A percentile compares a stretch with the other conserved stretches of the same genome.
These are phyloP conservation scores for Rhodocollybia butyracea DNA, from an alignment of 768 basidiomycete genomes.

Conservation along the genomic window DNA sequence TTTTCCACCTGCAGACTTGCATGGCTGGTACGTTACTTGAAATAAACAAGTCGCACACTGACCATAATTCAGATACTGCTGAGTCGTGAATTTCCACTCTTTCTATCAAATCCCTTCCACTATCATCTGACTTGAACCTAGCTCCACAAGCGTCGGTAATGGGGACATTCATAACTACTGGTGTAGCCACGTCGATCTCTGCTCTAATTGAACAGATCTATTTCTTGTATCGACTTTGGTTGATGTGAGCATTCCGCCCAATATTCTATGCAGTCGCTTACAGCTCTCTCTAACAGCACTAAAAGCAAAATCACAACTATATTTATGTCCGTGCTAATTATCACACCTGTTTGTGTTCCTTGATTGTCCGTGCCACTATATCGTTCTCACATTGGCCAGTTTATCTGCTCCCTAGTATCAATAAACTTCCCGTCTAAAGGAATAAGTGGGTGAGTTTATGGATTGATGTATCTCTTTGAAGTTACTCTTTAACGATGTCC, in stretches of 20 bases:
- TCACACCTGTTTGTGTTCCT: background rate
- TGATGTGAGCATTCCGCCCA: background rate
- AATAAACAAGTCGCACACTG: background rate
- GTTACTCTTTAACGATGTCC: background rate
- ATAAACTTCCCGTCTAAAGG: no score
- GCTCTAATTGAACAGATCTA: background rate
- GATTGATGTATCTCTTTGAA: no score
- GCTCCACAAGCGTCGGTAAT: no score
- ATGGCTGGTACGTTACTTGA: conserved; percentile 3
- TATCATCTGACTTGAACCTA: background rate
- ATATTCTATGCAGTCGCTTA: background rate
- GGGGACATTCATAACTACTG: no score
- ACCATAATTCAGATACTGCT: background rate
- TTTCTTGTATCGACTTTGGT: background rate
- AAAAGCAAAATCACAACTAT: background rate
- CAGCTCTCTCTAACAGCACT: background rate
- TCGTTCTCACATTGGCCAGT: no score
- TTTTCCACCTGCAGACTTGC: background rate
- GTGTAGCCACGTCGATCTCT: no score
- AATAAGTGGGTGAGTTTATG: no score
- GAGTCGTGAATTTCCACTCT: background rate
- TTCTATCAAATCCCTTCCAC: background rate
- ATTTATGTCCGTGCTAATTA: background rate
- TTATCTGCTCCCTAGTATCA: no score
- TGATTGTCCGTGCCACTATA: background rate